Evolutionary conservation across 352 stramenopile species (phyloP), one percentile per base, ranked within the genome.

Genomic region (Pythium folliculosum): DNA sequence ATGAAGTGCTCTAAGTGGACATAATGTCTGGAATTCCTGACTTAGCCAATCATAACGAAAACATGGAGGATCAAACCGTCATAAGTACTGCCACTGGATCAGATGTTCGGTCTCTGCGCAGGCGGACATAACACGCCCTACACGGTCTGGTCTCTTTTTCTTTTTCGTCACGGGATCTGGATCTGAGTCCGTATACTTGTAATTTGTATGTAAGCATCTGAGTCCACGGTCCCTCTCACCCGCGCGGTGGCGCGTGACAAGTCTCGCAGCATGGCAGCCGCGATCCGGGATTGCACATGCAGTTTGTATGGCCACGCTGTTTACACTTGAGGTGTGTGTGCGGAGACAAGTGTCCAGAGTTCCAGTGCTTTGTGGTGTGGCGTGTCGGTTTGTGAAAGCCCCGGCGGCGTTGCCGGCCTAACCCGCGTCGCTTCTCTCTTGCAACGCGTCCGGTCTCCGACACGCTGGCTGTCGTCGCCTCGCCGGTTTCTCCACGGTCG

Each of bases 81-180:
- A 4, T 7, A 13, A 47, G 17, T 47, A 21, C 5, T 16, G 13
- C 14, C 40, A n/a, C 12, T 19, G 17, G 40, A 47, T 19, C 40
- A 47, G 40, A n/a, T 47, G 40, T 47, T 47, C 17, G 40, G 40
- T 57, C 17, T 57, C 23, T 57, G 51, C n/a, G 37, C 25, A 40
- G 37, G 6, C 23, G 49, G 49, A 38, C 22, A 35, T 30, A 38
- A 22, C 22, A 40, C 17, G 25, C 14, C 35, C 49, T n/a, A 35
- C 14, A 23, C 30, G 21, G 49, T 30, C 49, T 35, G n/a, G 40
- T 47, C 40, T 47, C 40, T 47, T 47, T 47, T 47, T 47, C 40
- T 57, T 35, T 57, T n/a, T 44, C 25, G 16, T 7, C 27, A 12
- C 17, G 5, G 19, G 3, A 44, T 35, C 51, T 27, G 5, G 25